Evolutionary conservation across 202 grass and related monocot species (phyloP).

Genomic region (Setaria viridis): DNA sequence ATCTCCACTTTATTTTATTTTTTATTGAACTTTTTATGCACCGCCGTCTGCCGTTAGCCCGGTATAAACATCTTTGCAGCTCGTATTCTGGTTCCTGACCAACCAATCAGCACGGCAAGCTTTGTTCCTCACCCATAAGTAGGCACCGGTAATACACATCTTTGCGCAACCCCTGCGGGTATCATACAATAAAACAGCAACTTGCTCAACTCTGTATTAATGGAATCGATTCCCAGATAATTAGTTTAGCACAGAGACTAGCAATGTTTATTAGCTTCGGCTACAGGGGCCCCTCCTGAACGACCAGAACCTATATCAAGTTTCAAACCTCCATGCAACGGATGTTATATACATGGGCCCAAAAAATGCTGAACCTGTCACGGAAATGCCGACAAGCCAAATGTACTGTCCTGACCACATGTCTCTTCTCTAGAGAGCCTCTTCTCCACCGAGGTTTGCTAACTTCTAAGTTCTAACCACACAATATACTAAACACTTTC

Average conservation of each 20-base stretch:
- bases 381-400: conserved; percentile 30
- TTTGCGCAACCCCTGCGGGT: no score
- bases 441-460: conserved; percentile 30
- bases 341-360: conserved; percentile 48
- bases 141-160: no score
- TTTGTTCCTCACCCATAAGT: no score
- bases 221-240: conserved; percentile 12
- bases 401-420: conserved; percentile 16
- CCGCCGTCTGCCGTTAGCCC: no score
- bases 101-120: no score
- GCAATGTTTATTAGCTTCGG: conserved; percentile 42
- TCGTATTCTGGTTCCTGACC: no score
- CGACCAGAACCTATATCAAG: conserved; percentile 21
- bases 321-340: conserved; percentile 1
- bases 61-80: no score
- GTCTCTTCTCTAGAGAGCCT: neutral
- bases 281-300: conserved; percentile 31
- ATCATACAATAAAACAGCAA: neutral
- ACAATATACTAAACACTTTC: no score
- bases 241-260: conserved; percentile 32
- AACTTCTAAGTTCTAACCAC: neutral
- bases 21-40: no score
- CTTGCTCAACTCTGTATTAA: neutral
- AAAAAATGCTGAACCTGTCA: conserved; percentile 42
- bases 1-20: no score